Evolutionary conservation across 2,329 filamentous ascomycete genomes (phyloP), one percentile per base, ranked within the genome.

Genomic region (Plectosphaerella plurivora): DNA sequence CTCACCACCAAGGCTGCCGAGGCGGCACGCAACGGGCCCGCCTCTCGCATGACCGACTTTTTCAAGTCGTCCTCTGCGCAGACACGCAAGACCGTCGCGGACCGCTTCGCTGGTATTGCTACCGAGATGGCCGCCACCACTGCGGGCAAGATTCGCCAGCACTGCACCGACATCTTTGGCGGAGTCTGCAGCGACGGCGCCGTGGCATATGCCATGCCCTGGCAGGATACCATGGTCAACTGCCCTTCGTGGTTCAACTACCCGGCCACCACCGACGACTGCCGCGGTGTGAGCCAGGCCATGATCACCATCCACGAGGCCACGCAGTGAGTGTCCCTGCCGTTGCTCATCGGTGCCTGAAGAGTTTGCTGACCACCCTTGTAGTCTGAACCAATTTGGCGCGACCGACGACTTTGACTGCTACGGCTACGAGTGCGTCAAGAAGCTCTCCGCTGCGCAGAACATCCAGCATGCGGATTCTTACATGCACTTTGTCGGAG

Each of bases 221-320:
- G 72, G 1, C 60, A 59, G 18, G 78, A 76, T 64, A 70, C 76
- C 61, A 80, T 87, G 65, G 80, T 78, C 51, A 84, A 86, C 70
- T 88, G 84, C 68, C 71, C 75, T 12, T 64, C 82, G 15, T 84
- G 78, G 68, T 88, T 84, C 71, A 76, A 63, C 42, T 72, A 88
- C 8, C 72, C 79, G 0, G 71, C 73, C 2, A 53, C 81, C 25
- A 69, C 76, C 8, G 59, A 59, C 9, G 67, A 64, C 1, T 89
- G 86, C 71, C 82, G 87, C 62, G 76, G 61, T 2, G 84, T 88
- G 68, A 84, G 87, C 62, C 81, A 85, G 68, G 82, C 81, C 3
- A 84, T 78, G 11, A 87, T 84, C 15, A 76, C 77, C 33, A 65
- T 89, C 14, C 86, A 89, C 61, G 86, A 89, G 73, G 73, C 76